These are phyloP conservation scores for Xerocomellus dryophilus DNA, from an alignment of 768 basidiomycete genomes.

Conservation along the genomic window DNA sequence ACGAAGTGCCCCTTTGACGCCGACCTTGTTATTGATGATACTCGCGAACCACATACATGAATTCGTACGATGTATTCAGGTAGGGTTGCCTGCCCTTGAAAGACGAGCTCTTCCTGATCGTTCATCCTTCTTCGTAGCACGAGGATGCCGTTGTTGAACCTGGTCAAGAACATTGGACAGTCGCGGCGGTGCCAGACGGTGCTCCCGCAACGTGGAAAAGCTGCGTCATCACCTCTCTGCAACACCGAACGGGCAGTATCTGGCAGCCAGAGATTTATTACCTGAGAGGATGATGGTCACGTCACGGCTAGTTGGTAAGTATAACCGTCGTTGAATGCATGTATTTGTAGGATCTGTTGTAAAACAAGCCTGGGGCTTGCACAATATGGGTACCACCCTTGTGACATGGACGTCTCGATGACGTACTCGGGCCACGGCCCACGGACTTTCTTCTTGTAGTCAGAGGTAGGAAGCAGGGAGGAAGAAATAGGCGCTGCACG, in stretches of 20 bases:
- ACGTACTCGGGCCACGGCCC: slow-evolving; percentile 1
- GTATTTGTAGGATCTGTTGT: slow-evolving; percentile 5
- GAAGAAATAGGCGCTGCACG: background rate
- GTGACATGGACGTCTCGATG: background rate
- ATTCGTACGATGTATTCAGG: slow-evolving; percentile 32
- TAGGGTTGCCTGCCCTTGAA: slow-evolving; percentile 16
- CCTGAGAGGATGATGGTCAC: slow-evolving; percentile 10
- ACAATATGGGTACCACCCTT: slow-evolving; percentile 1
- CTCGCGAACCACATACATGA: slow-evolving; percentile 33
- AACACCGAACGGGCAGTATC: slow-evolving; percentile 39
- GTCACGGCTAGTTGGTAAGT: background rate
- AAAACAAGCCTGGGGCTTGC: slow-evolving; percentile 15
- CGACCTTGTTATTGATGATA: slow-evolving; percentile 30
- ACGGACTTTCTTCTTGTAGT: background rate
- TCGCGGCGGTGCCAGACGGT: slow-evolving; percentile 25
- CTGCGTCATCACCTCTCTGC: slow-evolving; percentile 38
- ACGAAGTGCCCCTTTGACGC: slow-evolving; percentile 29
- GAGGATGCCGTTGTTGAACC: slow-evolving; percentile 30
- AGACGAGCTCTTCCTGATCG: background rate
- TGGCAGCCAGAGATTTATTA: slow-evolving; percentile 46
- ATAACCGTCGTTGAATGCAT: slow-evolving; percentile 6
- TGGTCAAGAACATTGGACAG: slow-evolving; percentile 39
- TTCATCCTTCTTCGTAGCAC: slow-evolving; percentile 15
- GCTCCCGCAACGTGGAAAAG: slow-evolving; percentile 27
- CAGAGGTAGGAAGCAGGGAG: background rate